Base-by-base conservation (phyloP, 2,329 filamentous ascomycete genomes). In the Eutypa lata region DNA sequence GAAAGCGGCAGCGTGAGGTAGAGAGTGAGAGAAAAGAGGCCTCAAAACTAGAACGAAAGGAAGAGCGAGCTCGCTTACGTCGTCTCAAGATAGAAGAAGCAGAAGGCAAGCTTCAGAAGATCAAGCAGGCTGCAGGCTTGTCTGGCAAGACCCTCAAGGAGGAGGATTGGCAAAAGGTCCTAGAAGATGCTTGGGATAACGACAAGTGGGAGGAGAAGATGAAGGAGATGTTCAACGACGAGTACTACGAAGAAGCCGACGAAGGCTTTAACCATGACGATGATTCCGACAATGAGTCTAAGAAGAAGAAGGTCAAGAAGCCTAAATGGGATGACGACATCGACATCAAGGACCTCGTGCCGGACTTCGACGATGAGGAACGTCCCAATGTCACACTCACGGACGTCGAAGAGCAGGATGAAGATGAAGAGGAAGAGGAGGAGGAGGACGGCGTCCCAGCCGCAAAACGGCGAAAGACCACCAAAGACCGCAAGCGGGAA, bases 291-390 rank as follows among this genome's bases (percentile, higher is more conserved):
- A 81, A 74, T 40, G 72, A 73, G 18, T 60, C 71, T 49, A 85
- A 83, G 68, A 85, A 82, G 66, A 84, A 83, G 60, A 86, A 79
- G 58, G 73, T 81, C 10, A 91, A 90, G 78, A 96, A 96, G 74
- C 91, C 90, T 10, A 89, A 85, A 57, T 99, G 93, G 88, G 90
- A 97, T 63, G 91, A 97, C 65, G 94, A 99, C 68, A 97, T 99
- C 63, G 92, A 97, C 67, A 97, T 99, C 74, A 91, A 89, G 56
- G 93, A 96, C 69, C 80, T 97, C 48, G 76, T 96, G 26, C 91
- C 91, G 1, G 90, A 96, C 56, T 96, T 95, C 66, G 84, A 90
- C 19, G 89, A 90, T 24, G 82, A 83, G 7, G 74, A 79, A 16
- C 73, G 77, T 48, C 81, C 83, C 19, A 73, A 75, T 1, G 72